A percentile compares a stretch with the other conserved stretches of the same genome.
These are phyloP conservation scores for Medicago arabica DNA, from an alignment of 306 rosid species.

Conservation along the genomic window DNA sequence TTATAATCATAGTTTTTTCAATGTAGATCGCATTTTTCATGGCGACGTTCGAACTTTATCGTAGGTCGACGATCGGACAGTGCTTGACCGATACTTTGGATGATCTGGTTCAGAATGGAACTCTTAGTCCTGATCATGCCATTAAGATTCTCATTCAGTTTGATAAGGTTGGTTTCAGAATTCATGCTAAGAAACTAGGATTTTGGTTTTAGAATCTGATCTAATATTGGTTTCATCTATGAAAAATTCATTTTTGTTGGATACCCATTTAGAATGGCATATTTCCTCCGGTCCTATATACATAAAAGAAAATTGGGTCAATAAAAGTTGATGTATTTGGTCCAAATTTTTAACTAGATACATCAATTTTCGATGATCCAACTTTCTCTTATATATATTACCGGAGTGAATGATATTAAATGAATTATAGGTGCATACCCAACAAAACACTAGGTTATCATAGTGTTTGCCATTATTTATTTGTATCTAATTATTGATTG, in stretches of 20 bases:
- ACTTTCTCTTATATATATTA: too few species aligned
- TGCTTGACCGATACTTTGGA: conserved; percentile 90
- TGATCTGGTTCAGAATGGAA: conserved; percentile 87
- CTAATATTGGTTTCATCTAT: neutral
- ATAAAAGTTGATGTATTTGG: too few species aligned
- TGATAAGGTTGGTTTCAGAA: conserved; percentile 65
- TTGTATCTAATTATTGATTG: neutral
- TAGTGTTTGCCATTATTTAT: too few species aligned
- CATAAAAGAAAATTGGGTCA: too few species aligned
- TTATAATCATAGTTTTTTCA: conserved; percentile 7
- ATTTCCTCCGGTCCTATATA: too few species aligned
- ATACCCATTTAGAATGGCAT: too few species aligned
- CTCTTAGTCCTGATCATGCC: conserved; percentile 93
- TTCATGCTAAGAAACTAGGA: neutral
- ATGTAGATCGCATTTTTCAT: conserved; percentile 63
- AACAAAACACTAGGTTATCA: too few species aligned
- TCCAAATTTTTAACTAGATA: too few species aligned
- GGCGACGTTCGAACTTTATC: conserved; percentile 93
- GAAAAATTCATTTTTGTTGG: too few species aligned
- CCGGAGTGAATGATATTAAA: too few species aligned
- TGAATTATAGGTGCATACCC: too few species aligned
- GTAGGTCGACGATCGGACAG: conserved; percentile 91
- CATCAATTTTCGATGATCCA: too few species aligned
- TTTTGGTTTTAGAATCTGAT: neutral
- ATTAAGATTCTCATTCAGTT: conserved; percentile 95